Evolutionary conservation across 768 basidiomycete species (phyloP).

Genomic region (Pisolithus tinctorius): DNA sequence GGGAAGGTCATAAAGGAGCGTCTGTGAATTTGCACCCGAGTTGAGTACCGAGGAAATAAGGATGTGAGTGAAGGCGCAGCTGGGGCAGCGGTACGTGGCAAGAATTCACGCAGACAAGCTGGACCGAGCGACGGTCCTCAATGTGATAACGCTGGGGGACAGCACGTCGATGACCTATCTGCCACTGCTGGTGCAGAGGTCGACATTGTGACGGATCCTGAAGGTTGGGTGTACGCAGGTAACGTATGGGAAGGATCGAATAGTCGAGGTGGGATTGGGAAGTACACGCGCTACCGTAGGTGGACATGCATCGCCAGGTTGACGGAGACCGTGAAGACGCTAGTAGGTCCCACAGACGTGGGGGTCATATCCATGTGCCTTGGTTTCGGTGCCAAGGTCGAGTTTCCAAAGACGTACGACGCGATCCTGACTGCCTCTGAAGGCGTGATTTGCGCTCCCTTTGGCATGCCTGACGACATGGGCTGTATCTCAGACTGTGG

Average conservation of each 20-base stretch:
- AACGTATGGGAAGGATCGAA: slow-evolving; percentile 89
- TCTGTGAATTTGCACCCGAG: slow-evolving; percentile 42
- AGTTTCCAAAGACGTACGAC: slow-evolving; percentile 91
- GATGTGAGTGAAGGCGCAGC: slow-evolving; percentile 39
- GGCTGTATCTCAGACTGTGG: slow-evolving; percentile 81
- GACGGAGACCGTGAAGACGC: slow-evolving; percentile 63
- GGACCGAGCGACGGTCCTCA: slow-evolving; percentile 15
- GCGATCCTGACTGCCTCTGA: slow-evolving; percentile 93
- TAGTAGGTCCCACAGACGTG: slow-evolving; percentile 34
- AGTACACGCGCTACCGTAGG: slow-evolving; percentile 82
- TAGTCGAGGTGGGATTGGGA: slow-evolving; percentile 78
- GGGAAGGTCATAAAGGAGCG: slow-evolving; percentile 74
- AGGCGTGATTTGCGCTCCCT: slow-evolving; percentile 78
- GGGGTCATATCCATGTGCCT: slow-evolving; percentile 84
- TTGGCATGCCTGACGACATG: slow-evolving; percentile 91
- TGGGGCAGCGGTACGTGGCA: slow-evolving; percentile 36
- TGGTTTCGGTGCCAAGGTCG: slow-evolving; percentile 76
- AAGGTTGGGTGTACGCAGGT: slow-evolving; percentile 92
- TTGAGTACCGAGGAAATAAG: slow-evolving; percentile 35
- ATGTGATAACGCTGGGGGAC: slow-evolving; percentile 20
- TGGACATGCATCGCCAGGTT: slow-evolving; percentile 85
- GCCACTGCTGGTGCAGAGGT: slow-evolving; percentile 35
- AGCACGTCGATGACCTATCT: slow-evolving; percentile 22
- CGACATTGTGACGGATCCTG: slow-evolving; percentile 63
- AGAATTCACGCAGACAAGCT: slow-evolving; percentile 23